Evolutionary conservation across 2,329 filamentous ascomycete genomes (phyloP).

Genomic region (Botrytis paeoniae): DNA sequence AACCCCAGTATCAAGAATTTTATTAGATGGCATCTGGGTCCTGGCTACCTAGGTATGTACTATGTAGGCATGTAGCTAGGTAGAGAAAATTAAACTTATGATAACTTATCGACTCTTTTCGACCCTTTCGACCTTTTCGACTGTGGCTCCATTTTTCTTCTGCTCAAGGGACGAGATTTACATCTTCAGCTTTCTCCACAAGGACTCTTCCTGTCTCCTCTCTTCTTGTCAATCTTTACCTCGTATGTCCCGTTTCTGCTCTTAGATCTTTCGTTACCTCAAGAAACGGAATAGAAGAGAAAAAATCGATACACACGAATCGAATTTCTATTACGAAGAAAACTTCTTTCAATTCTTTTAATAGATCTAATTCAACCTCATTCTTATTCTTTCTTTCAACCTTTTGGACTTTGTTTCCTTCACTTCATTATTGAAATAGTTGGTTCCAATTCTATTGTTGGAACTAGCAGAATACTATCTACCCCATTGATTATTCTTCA

Average conservation of each 20-base stretch:
- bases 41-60: not conserved
- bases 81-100: not conserved
- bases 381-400: not conserved
- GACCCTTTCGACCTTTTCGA: not conserved
- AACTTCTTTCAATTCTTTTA: conserved; percentile 4
- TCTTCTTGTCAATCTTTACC: conserved; percentile 12
- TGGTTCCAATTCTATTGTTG: not conserved
- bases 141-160: not conserved
- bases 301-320: not conserved
- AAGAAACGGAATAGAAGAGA: not conserved
- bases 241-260: not conserved
- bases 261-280: not conserved
- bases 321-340: not conserved
- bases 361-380: not conserved
- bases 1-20: not conserved
- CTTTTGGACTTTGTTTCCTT: conserved; percentile 1
- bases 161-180: not conserved
- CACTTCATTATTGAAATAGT: not conserved
- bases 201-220: not conserved
- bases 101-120: not conserved
- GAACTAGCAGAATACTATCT: not conserved
- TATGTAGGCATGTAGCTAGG: too few species aligned
- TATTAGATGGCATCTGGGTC: not conserved
- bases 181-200: conserved; percentile 7
- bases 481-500: not conserved